Evolutionary conservation across 2,329 filamentous ascomycete genomes (phyloP), one percentile per base, ranked within the genome.

Genomic region (Colletotrichum incanum): DNA sequence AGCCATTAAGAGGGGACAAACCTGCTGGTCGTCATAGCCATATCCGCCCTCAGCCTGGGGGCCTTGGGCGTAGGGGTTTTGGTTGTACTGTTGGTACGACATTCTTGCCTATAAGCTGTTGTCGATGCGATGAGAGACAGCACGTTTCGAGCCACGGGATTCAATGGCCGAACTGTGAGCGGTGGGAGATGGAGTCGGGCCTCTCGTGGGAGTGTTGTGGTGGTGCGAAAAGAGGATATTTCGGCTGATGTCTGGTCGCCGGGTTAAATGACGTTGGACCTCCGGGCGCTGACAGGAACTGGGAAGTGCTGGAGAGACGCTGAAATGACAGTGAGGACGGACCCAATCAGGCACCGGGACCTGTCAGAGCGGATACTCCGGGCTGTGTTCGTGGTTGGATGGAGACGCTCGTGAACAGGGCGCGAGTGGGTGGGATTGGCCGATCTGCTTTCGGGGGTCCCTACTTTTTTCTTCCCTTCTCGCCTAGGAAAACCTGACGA

Each of bases 11-110:
- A 59, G 23, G 18, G 50, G 63, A 83, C 82, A 83, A 79, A 87
- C 86, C 84, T 83, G 81, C 23, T 66, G 59, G 59, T 65, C 52
- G 66, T 80, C 80, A 71, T 85, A 85, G 71, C 80, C 82, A 71
- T 88, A 83, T 67, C 84, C 85, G 71, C 83, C 78, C 78, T 87
- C 86, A 70, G 86, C 84, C 69, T 80, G 77, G 4, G 87, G 84
- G 59, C 81, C 86, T 78, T 88, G 85, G 73, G 88, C 85, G 80
- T 93, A 93, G 49, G 91, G 91, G 79, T 93, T 92, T 74, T 88
- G 87, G 75, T 88, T 85, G 80, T 93, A 92, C 78, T 89, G 88
- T 74, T 85, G 84, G 84, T 90, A 88, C 76, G 90, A 90, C 90
- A 92, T 92, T 79, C 11, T 71, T 80, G 80, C 67, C 70, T 68